phyloP scores from a whole-genome alignment of 306 rosid genomes.

The Ormosia semicastrata region DNA sequence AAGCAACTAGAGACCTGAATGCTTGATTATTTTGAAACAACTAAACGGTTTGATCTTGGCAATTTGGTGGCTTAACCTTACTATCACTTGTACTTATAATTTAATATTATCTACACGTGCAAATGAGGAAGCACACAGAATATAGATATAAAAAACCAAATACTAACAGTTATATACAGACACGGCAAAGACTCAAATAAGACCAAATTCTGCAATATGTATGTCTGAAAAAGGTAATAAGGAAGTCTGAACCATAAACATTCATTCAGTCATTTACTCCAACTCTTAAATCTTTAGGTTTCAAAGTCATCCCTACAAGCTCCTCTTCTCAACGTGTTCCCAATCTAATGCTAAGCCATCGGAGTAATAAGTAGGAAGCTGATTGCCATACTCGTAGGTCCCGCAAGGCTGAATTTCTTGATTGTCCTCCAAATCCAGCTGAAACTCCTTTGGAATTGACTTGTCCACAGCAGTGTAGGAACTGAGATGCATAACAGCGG shows the following conservation, averaged over 20 bases:
- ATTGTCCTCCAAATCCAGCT: slow-evolving; percentile 25
- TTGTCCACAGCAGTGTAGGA: slow-evolving; percentile 28
- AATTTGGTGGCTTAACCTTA: neutral
- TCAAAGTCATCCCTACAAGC: slow-evolving; percentile 29
- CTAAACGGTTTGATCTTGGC: neutral
- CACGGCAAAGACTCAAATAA: neutral
- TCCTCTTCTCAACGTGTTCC: slow-evolving; percentile 79
- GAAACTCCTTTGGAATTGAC: slow-evolving; percentile 32
- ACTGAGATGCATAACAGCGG: slow-evolving; percentile 21
- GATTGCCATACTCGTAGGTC: slow-evolving; percentile 26
- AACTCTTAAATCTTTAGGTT: slow-evolving; percentile 10
- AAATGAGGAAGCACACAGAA: slow-evolving; percentile 3
- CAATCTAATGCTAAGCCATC: slow-evolving; percentile 71
- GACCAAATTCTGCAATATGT: neutral
- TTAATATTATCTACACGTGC: neutral
- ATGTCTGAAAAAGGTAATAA: slow-evolving; percentile 13
- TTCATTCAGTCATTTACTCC: slow-evolving; percentile 19
- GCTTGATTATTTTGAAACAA: neutral
- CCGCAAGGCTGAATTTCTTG: slow-evolving; percentile 33
- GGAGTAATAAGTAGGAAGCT: slow-evolving; percentile 32
- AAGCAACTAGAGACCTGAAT: neutral
- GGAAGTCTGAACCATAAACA: neutral
- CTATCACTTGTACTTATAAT: neutral
- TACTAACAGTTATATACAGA: slow-evolving; percentile 12
- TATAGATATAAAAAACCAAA: neutral